Evolutionary conservation across 2,329 filamentous ascomycete genomes (phyloP).

Genomic region (Penicillium sp.): DNA sequence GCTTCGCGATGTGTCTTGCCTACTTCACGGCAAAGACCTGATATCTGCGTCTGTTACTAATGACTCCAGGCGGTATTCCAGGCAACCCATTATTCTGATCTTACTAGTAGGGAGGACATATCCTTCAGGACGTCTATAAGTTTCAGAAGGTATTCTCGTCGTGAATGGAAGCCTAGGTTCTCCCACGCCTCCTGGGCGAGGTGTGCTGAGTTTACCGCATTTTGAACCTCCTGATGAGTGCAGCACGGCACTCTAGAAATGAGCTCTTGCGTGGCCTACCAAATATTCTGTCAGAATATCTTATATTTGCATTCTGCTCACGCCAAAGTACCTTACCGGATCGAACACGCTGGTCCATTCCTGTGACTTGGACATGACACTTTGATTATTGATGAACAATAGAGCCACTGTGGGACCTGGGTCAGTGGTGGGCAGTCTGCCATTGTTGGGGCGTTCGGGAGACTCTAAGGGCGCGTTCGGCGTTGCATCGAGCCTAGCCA

Average conservation of each 20-base stretch:
- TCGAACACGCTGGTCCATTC: conserved; percentile 25
- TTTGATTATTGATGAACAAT: conserved; percentile 25
- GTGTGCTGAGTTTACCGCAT: conserved; percentile 20
- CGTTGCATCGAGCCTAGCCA: too few species aligned
- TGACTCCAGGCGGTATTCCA: neutral
- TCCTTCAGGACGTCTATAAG: conserved; percentile 20
- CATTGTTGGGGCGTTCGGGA: neutral
- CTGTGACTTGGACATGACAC: conserved; percentile 22
- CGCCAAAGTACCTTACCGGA: conserved; percentile 21
- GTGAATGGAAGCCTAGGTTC: conserved; percentile 14
- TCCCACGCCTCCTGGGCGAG: conserved; percentile 25
- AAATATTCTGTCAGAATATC: neutral
- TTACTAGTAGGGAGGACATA: conserved; percentile 12
- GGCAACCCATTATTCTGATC: too few species aligned
- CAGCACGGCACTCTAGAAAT: conserved; percentile 23
- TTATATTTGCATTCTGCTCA: neutral
- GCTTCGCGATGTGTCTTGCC: conserved; percentile 29
- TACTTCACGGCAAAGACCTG: conserved; percentile 21
- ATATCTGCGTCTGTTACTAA: conserved; percentile 9
- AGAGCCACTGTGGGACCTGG: conserved; percentile 9
- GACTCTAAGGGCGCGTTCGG: neutral
- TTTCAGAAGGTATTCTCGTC: conserved; percentile 19
- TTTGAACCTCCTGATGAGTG: conserved; percentile 24
- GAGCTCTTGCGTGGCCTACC: conserved; percentile 18
- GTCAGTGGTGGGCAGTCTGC: neutral